Evolutionary conservation across 768 basidiomycete species (phyloP).

Genomic region (Trametopsis cervina): DNA sequence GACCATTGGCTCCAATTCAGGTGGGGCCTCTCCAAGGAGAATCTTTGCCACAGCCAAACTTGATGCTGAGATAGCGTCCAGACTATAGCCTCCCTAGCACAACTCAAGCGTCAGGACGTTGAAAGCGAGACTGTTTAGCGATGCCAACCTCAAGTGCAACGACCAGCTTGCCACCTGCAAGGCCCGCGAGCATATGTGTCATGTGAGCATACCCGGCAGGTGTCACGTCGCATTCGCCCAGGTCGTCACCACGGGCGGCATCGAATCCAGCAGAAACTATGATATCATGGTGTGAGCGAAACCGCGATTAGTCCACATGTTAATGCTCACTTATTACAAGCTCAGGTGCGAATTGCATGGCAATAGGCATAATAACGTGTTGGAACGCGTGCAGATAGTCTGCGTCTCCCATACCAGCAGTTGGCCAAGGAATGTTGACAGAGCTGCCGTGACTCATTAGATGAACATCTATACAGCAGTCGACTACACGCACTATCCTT

Average conservation of each 20-base stretch:
- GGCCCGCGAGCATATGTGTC: constrained; percentile 91
- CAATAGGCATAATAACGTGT: constrained; percentile 93
- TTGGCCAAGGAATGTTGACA: constrained; percentile 95
- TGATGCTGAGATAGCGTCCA: constrained; percentile 81
- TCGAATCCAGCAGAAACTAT: constrained; percentile 98
- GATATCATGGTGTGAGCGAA: background rate
- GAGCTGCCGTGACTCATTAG: constrained; percentile 43
- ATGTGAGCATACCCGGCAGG: constrained; percentile 96
- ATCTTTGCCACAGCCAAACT: constrained; percentile 81
- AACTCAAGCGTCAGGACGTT: constrained; percentile 1
- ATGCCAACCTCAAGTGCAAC: constrained; percentile 86
- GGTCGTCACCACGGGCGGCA: constrained; percentile 86
- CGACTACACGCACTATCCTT: constrained; percentile 67
- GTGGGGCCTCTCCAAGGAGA: constrained; percentile 87
- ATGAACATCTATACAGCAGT: constrained; percentile 1
- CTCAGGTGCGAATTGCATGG: constrained; percentile 93
- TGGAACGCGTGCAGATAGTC: constrained; percentile 98
- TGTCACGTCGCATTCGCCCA: constrained; percentile 87
- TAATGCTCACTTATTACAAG: constrained; percentile 80
- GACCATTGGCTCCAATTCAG: constrained; percentile 60
- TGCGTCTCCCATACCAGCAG: constrained; percentile 81
- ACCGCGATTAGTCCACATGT: background rate
- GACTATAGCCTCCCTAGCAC: constrained; percentile 87
- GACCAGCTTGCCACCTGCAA: constrained; percentile 84
- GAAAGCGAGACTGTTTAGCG: background rate